Conservation (phyloP, 768 basidiomycete genomes). For the Kwoniella heveanensis region DNA sequence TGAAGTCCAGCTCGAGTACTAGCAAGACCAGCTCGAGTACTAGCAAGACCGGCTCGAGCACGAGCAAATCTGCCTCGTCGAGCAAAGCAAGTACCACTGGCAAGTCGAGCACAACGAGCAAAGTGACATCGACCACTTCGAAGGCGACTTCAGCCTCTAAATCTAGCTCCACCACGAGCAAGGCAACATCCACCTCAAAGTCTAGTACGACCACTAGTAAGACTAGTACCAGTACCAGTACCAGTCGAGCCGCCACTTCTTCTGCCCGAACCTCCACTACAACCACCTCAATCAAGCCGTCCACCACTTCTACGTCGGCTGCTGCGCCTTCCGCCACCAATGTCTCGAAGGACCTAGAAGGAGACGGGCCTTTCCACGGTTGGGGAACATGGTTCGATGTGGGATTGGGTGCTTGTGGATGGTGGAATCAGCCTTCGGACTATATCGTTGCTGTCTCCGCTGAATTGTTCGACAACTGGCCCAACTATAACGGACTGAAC, state of each 20-base stretch:
- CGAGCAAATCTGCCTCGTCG: constrained; percentile 1
- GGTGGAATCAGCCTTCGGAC: constrained; percentile 31
- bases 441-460: constrained; percentile 42
- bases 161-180: not conserved
- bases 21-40: constrained; percentile 7
- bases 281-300: constrained; percentile 13
- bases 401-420: constrained; percentile 44
- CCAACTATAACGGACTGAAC: constrained; percentile 43
- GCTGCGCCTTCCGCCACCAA: constrained; percentile 5
- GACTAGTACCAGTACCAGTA: not conserved
- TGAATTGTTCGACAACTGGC: constrained; percentile 44
- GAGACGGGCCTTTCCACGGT: constrained; percentile 47
- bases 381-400: constrained; percentile 47
- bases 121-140: constrained; percentile 3
- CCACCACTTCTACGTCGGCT: constrained; percentile 1
- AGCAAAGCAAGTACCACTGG: not conserved
- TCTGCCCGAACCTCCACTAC: not conserved
- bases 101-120: constrained; percentile 1
- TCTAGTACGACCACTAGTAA: constrained; percentile 1
- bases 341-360: constrained; percentile 29
- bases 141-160: not conserved
- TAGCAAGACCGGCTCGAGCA: not conserved
- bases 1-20: constrained; percentile 3
- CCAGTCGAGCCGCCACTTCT: not conserved
- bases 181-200: constrained; percentile 9